Percentiles rank a stretch among this genome's conserved stretches.
These are phyloP conservation scores for Candida nemodendra DNA, from an alignment of 805 yeast genomes.

Conservation along the genomic window DNA sequence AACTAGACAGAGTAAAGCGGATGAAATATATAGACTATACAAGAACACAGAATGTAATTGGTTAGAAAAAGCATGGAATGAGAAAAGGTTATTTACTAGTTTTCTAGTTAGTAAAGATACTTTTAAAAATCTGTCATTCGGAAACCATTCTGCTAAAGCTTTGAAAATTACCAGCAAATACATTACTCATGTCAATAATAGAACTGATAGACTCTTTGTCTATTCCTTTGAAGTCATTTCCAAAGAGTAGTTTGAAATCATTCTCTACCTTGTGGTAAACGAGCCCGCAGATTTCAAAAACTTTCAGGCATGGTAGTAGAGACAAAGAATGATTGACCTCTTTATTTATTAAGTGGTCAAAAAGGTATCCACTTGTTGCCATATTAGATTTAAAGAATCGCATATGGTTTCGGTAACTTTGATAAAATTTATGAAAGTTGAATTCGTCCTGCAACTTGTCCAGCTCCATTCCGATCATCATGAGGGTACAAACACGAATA, in stretches of 20 bases:
- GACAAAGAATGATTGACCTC: conserved; percentile 26
- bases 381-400: conserved; percentile 19
- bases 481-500: conserved; percentile 30
- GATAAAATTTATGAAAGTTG: conserved; percentile 11
- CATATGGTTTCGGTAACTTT: conserved; percentile 10
- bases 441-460: conserved; percentile 22
- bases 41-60: too few relatives aligned
- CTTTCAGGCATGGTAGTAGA: conserved; percentile 19
- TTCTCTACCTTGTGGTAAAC: conserved; percentile 20
- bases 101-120: too few relatives aligned
- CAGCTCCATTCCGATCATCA: conserved; percentile 33
- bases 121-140: too few relatives aligned
- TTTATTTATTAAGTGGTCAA: conserved; percentile 28
- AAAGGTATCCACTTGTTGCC: conserved; percentile 23
- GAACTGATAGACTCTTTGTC: conserved; percentile 18
- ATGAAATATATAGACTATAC: too few relatives aligned
- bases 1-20: too few relatives aligned
- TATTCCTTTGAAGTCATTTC: conserved; percentile 23
- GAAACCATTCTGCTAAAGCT: not conserved
- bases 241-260: conserved; percentile 24
- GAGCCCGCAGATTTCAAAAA: conserved; percentile 33
- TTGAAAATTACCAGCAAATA: conserved; percentile 25
- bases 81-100: too few relatives aligned
- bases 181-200: conserved; percentile 28
- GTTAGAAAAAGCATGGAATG: too few relatives aligned